Percentiles rank a stretch among this genome's conserved stretches.
These are phyloP conservation scores for Sporothrix globosa DNA, from an alignment of 2,329 filamentous ascomycete species.

Conservation along the genomic window DNA sequence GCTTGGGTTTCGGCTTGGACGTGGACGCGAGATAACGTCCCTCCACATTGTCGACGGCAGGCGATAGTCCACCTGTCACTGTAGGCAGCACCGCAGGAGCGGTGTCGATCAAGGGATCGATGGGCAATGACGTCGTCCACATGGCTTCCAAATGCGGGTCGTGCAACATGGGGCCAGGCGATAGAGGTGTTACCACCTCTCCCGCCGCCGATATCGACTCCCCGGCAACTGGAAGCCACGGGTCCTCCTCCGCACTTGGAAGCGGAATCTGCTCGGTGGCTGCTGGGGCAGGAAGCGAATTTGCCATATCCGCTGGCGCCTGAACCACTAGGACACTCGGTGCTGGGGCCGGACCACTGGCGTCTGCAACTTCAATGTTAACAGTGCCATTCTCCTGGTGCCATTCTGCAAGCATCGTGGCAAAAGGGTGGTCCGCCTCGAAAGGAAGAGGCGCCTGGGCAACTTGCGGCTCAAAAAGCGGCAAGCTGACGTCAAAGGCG, in stretches of 20 bases:
- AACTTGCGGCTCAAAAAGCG: neutral
- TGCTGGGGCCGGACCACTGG: neutral
- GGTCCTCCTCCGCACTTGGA: neutral
- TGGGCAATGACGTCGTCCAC: neutral
- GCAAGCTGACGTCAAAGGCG: neutral
- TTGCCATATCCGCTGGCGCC: neutral
- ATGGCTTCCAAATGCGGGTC: neutral
- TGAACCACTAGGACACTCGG: neutral
- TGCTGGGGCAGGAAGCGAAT: slow-evolving; percentile 6
- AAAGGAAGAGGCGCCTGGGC: neutral
- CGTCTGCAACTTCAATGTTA: neutral
- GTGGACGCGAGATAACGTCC: neutral
- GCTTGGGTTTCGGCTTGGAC: neutral
- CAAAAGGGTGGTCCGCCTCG: neutral
- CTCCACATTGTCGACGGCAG: neutral
- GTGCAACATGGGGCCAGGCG: neutral
- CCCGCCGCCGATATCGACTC: neutral
- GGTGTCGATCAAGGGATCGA: neutral
- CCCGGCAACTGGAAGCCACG: neutral
- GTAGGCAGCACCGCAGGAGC: neutral
- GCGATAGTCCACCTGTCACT: neutral
- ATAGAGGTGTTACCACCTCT: neutral
- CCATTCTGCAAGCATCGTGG: neutral
- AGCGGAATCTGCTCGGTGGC: neutral
- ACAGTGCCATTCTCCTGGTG: neutral